phyloP scores from a whole-genome alignment of 1,139 yeast genomes.

The Meyerozyma smithsonii region DNA sequence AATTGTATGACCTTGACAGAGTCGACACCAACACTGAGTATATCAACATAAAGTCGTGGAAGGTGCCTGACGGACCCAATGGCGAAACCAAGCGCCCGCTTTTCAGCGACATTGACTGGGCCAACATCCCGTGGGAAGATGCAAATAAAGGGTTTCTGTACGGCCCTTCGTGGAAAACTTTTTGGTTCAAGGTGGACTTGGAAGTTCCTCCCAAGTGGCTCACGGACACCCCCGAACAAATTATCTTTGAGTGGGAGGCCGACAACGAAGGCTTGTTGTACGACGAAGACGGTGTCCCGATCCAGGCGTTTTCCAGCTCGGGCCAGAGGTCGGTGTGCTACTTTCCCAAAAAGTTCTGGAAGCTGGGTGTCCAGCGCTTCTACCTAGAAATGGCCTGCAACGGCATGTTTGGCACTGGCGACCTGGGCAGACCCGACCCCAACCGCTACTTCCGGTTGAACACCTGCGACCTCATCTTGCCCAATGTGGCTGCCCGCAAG shows the following conservation, averaged over 20 bases:
- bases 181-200: conserved; percentile 77
- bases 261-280: conserved; percentile 83
- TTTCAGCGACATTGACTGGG: conserved; percentile 57
- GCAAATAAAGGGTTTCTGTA: conserved; percentile 71
- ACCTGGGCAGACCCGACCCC: conserved; percentile 57
- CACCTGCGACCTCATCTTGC: conserved; percentile 75
- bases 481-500: conserved; percentile 75
- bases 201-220: conserved; percentile 61
- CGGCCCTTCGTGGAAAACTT: conserved; percentile 96
- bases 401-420: conserved; percentile 88
- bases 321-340: conserved; percentile 75
- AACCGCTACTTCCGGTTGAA: conserved; percentile 65
- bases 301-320: conserved; percentile 83
- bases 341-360: conserved; percentile 53
- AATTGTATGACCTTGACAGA: conserved; percentile 64
- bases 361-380: conserved; percentile 44
- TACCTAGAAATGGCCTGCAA: conserved; percentile 90
- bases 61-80: conserved; percentile 52
- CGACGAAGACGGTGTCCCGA: conserved; percentile 58
- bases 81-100: conserved; percentile 63
- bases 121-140: conserved; percentile 45
- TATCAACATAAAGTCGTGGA: conserved; percentile 51
- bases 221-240: conserved; percentile 37
- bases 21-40: conserved; percentile 39
- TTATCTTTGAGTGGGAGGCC: conserved; percentile 82